Evolutionary conservation across 2,329 filamentous ascomycete species (phyloP).

Genomic region (Tolypocladium endophyticum): DNA sequence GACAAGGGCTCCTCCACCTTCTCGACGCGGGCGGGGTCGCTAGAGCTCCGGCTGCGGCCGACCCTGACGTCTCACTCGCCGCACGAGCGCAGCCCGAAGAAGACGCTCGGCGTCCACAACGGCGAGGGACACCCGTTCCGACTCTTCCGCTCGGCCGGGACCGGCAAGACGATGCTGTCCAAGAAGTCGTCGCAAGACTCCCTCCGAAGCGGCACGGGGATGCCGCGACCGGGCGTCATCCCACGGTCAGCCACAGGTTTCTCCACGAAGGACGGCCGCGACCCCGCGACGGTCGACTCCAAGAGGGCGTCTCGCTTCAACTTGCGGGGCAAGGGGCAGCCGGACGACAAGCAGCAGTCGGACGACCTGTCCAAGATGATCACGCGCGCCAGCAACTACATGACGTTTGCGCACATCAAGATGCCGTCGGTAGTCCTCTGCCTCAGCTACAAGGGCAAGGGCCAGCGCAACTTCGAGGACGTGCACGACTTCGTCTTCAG

Average conservation of each 20-base stretch:
- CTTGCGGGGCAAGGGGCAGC: conserved; percentile 43
- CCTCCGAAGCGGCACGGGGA: conserved; percentile 27
- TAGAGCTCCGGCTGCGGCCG: conserved; percentile 74
- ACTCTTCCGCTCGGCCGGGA: conserved; percentile 35
- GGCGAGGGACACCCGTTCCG: conserved; percentile 40
- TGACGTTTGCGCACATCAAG: conserved; percentile 93
- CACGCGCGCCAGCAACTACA: conserved; percentile 85
- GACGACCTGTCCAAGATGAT: conserved; percentile 98
- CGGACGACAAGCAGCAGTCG: conserved; percentile 55
- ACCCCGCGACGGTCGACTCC: conserved; percentile 25
- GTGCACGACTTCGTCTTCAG: conserved; percentile 97
- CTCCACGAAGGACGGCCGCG: conserved; percentile 26
- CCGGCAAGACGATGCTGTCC: conserved; percentile 27
- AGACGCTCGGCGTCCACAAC: conserved; percentile 38
- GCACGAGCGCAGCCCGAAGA: conserved; percentile 26
- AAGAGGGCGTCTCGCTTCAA: conserved; percentile 46
- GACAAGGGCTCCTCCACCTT: conserved; percentile 41
- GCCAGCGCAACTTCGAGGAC: conserved; percentile 90
- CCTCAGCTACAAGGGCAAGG: conserved; percentile 91
- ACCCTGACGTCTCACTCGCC: conserved; percentile 56
- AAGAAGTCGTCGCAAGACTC: conserved; percentile 50
- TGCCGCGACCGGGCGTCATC: conserved; percentile 30
- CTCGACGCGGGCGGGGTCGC: conserved; percentile 55
- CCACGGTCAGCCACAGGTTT: conserved; percentile 35
- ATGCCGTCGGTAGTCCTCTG: conserved; percentile 93